These are phyloP conservation scores for Rugonectria rugulosa DNA, from an alignment of 2,329 filamentous ascomycete genomes.

Conservation along the genomic window DNA sequence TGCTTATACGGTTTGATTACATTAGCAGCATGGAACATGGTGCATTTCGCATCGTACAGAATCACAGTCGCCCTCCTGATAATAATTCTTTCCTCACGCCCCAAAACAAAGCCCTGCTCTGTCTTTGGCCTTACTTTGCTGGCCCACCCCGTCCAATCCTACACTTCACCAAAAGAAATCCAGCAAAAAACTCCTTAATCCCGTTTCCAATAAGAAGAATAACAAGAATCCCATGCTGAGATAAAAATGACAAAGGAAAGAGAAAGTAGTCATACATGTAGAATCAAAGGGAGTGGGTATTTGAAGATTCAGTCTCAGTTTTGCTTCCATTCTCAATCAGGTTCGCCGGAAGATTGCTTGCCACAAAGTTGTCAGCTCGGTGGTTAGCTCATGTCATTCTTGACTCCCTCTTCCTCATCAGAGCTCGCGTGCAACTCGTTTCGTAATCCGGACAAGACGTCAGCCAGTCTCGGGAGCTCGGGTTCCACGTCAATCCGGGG, in stretches of 20 bases:
- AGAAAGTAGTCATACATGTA: conserved; percentile 7
- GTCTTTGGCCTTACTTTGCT: too few species aligned
- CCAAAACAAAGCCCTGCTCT: background rate
- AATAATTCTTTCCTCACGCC: too few species aligned
- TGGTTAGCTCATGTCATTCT: conserved; percentile 20
- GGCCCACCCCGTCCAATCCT: background rate
- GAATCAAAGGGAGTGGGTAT: conserved; percentile 5
- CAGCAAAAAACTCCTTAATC: conserved; percentile 3
- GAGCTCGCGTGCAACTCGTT: conserved; percentile 44
- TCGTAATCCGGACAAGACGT: conserved; percentile 43
- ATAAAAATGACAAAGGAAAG: background rate
- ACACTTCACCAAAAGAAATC: background rate
- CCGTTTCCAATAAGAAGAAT: background rate
- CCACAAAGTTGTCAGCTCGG: conserved; percentile 12
- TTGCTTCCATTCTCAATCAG: background rate
- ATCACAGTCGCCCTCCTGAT: background rate
- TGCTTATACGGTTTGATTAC: too few species aligned
- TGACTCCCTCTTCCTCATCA: conserved; percentile 26
- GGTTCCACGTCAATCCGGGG: conserved; percentile 42
- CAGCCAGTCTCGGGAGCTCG: conserved; percentile 35
- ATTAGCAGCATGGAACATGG: too few species aligned
- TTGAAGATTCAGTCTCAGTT: background rate
- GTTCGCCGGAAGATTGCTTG: too few species aligned
- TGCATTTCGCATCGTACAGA: background rate
- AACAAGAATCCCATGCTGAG: background rate